A percentile compares a stretch with the other conserved stretches of the same genome.
Conservation (phyloP, 805 yeast species). For the Starmerella apis region DNA sequence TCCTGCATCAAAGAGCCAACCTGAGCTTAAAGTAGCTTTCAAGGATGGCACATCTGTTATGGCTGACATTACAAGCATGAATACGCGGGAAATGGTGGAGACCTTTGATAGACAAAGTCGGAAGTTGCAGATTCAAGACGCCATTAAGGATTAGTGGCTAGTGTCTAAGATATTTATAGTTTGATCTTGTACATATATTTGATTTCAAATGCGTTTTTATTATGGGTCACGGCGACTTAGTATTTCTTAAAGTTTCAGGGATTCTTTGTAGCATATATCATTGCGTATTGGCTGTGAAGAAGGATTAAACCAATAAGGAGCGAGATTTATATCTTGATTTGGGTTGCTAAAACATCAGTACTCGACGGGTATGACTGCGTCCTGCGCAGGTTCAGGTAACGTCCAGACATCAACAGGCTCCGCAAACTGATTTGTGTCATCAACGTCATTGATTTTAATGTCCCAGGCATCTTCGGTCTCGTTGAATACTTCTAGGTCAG, state of each 20-base stretch:
- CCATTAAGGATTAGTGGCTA: slow-evolving; percentile 22
- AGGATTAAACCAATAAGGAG: no score
- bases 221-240: no score
- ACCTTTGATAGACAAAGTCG: slow-evolving; percentile 75
- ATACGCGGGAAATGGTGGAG: slow-evolving; percentile 52
- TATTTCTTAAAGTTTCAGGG: no score
- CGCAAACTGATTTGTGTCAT: background rate
- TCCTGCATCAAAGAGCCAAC: slow-evolving; percentile 36
- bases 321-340: no score
- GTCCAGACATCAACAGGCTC: slow-evolving; percentile 16
- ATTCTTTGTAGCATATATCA: background rate
- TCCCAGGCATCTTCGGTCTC: slow-evolving; percentile 20
- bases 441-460: background rate
- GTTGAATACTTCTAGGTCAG: slow-evolving; percentile 10
- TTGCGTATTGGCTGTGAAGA: no score
- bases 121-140: slow-evolving; percentile 58
- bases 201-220: background rate
- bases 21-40: slow-evolving; percentile 64
- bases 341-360: slow-evolving; percentile 1
- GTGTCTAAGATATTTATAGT: background rate
- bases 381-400: slow-evolving; percentile 9
- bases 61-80: slow-evolving; percentile 51
- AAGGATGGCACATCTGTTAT: slow-evolving; percentile 65
- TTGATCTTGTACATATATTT: background rate
- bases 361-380: slow-evolving; percentile 10